Base-by-base conservation (phyloP, 352 stramenopile species). In the Globisporangium cederbergense region DNA sequence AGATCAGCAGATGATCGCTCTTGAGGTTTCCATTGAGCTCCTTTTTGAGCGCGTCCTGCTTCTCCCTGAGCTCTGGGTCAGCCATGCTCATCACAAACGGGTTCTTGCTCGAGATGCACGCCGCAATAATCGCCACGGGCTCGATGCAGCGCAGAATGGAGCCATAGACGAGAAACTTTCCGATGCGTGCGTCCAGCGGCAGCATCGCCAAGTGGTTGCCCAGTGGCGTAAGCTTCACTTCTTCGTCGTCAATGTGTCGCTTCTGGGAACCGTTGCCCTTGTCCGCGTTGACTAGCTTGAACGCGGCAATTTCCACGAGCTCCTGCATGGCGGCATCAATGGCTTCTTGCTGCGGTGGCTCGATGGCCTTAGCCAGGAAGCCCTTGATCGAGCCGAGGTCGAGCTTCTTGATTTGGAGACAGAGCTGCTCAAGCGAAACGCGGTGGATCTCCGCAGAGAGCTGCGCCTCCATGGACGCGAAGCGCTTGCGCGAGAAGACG, bases 321-420 rank as follows among this genome's bases (percentile, higher is more conserved):
- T 98, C 87, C 18, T 94, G 79, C 20, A 99, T 86, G 4, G 95
- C 93, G 53, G 95, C 93, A 20, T 95, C 78, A 22, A 99, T 93
- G 0, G 93, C 84, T 25, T 97, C 75, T 18, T 90, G 71, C 18
- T 86, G 83, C 4, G 97, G 97, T 25, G 97, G 97, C 65, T 99
- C 90, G 20, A 99, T 93, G 7, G 87, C 81, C 59, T 90, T 91
- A 2, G 78, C 66, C 1, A 95, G 67, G 62, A 96, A 95, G 1
- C 64, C 68, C 47, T 79, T 79, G 49, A 94, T 91, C 7, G 83
- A 79, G 0, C 86, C 86, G 8, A 96, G 75, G 32, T 83, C 75
- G 16, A 96, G 71, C 61, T 89, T 91, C 70, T 93, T 90, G 52
- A 96, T 94, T 66, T 95, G 85, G 40, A 96, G 67, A 75, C 87